Conservation (phyloP, 192 early-diverging fungal species). For the Podila epigama region DNA sequence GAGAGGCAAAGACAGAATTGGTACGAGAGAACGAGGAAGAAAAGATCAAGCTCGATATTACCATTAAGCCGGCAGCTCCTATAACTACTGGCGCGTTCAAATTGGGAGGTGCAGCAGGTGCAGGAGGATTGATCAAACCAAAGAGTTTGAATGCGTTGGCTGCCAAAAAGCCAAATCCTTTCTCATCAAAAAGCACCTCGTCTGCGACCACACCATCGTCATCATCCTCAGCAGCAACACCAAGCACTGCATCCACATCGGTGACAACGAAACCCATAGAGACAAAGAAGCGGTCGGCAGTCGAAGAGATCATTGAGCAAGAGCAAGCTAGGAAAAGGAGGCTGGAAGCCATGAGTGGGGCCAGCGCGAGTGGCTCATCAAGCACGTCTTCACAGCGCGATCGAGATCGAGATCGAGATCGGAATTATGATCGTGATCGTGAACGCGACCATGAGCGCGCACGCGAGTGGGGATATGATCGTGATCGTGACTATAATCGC, state of each 20-base stretch:
- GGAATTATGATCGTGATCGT: neutral
- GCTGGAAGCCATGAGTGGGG: conserved; percentile 12
- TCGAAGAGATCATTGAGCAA: conserved; percentile 69
- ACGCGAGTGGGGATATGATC: too few species aligned
- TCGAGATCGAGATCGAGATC: neutral
- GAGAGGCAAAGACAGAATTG: conserved; percentile 59
- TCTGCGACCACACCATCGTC: conserved; percentile 10
- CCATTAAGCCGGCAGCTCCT: conserved; percentile 53
- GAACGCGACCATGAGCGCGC: conserved; percentile 1
- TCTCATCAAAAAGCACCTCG: conserved; percentile 37
- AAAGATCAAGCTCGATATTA: conserved; percentile 78
- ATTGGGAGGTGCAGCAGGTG: conserved; percentile 14
- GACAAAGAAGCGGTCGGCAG: conserved; percentile 63
- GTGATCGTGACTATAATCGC: conserved; percentile 4
- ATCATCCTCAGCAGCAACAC: conserved; percentile 4
- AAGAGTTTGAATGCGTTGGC: conserved; percentile 34
- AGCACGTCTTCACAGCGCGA: neutral
- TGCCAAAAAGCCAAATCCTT: conserved; percentile 37
- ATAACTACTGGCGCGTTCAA: conserved; percentile 8
- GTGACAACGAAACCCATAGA: neutral
- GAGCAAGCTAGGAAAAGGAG: conserved; percentile 54
- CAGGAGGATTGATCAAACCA: conserved; percentile 17
- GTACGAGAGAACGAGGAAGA: conserved; percentile 67
- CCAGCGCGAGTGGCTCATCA: neutral
- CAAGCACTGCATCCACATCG: conserved; percentile 11